These are phyloP conservation scores for Penicillium paradoxum DNA, from an alignment of 495 filamentous ascomycete genomes.

Conservation along the genomic window DNA sequence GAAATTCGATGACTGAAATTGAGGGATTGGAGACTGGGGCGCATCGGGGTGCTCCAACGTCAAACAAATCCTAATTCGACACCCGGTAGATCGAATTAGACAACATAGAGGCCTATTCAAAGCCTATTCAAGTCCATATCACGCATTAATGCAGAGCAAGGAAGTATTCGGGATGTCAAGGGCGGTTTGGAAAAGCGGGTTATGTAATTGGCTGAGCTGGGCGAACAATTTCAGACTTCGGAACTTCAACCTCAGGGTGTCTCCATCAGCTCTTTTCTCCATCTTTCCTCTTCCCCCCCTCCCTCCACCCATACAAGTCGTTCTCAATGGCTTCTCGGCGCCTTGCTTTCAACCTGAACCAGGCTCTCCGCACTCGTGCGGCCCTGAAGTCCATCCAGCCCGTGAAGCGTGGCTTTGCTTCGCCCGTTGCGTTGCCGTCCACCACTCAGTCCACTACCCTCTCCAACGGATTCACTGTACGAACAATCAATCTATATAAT, in stretches of 20 bases:
- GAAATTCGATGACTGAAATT: constrained; percentile 9
- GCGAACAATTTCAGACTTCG: constrained; percentile 50
- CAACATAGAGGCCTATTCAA: not conserved
- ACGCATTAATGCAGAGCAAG: constrained; percentile 10
- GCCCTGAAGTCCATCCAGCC: constrained; percentile 67
- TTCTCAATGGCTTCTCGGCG: constrained; percentile 86
- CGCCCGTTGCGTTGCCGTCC: constrained; percentile 65
- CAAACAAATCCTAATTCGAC: not conserved
- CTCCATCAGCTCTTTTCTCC: constrained; percentile 35
- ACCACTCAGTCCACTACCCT: constrained; percentile 94
- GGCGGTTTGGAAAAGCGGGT: constrained; percentile 44
- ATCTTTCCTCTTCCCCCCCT: constrained; percentile 24
- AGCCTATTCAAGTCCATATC: not conserved
- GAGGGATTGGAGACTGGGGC: not conserved
- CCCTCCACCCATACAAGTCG: constrained; percentile 24
- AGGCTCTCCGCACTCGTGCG: constrained; percentile 77
- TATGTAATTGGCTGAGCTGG: constrained; percentile 47
- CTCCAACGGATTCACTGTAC: constrained; percentile 94
- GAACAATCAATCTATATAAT: constrained; percentile 19
- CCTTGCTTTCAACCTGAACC: constrained; percentile 82
- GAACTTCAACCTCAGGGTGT: constrained; percentile 48
- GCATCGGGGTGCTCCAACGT: not conserved
- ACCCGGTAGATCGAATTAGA: not conserved
- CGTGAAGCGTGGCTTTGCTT: constrained; percentile 77
- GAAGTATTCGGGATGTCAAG: constrained; percentile 37